These are phyloP conservation scores for Penicillium thymicola DNA, from an alignment of 2,329 filamentous ascomycete species.

Conservation along the genomic window DNA sequence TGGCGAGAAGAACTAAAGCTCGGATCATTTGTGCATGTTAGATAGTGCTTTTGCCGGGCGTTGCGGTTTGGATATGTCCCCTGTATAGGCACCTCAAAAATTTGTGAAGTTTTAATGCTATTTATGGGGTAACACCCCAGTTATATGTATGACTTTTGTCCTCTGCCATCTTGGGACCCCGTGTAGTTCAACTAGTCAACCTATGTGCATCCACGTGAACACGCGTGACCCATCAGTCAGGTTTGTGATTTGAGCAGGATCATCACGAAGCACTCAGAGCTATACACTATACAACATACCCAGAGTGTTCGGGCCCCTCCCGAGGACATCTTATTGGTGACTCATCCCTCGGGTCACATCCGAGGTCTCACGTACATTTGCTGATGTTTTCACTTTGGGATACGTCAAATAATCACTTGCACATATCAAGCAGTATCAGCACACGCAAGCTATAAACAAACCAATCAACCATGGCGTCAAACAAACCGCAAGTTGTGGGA, in stretches of 20 bases:
- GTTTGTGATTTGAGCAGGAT: too few species aligned
- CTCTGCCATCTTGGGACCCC: background rate
- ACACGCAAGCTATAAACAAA: background rate
- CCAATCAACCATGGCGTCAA: background rate
- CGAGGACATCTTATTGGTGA: background rate
- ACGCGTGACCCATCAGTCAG: background rate
- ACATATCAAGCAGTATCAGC: background rate
- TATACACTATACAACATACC: too few species aligned
- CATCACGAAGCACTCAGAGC: too few species aligned
- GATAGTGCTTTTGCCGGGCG: constrained; percentile 18
- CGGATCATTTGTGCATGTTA: constrained; percentile 11
- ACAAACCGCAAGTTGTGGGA: background rate
- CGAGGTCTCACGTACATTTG: background rate
- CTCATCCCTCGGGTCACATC: constrained; percentile 6
- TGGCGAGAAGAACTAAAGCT: constrained; percentile 5
- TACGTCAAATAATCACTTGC: background rate
- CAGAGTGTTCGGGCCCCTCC: too few species aligned
- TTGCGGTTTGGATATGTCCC: constrained; percentile 26
- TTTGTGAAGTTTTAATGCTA: constrained; percentile 19
- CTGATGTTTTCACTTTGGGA: background rate
- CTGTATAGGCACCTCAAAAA: constrained; percentile 29
- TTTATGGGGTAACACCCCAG: constrained; percentile 1
- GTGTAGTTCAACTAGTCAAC: background rate
- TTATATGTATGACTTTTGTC: constrained; percentile 1
- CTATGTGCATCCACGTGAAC: background rate